Conservation (phyloP, 768 basidiomycete species). For the Kwoniella botswanensis region DNA sequence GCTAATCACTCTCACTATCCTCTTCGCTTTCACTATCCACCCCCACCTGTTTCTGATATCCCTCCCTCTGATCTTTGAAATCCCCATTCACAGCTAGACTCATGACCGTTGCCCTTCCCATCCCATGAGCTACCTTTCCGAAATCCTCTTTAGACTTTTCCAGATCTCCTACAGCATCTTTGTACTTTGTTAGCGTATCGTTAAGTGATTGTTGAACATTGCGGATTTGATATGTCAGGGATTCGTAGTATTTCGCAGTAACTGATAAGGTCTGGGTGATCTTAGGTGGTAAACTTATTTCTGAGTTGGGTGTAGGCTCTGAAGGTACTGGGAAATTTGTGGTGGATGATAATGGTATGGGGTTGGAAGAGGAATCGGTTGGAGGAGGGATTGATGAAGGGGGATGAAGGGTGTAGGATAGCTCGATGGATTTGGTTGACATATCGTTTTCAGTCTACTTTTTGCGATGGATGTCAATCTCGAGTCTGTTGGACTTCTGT, state of each 20-base stretch:
- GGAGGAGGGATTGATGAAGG: slow-evolving; percentile 7
- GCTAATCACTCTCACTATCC: slow-evolving; percentile 20
- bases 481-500: no score
- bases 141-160: slow-evolving; percentile 47
- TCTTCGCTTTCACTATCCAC: slow-evolving; percentile 8
- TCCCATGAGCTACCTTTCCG: slow-evolving; percentile 41
- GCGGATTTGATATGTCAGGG: slow-evolving; percentile 24
- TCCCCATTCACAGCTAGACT: slow-evolving; percentile 26
- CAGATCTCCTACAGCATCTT: slow-evolving; percentile 46
- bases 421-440: slow-evolving; percentile 10
- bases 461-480: background rate
- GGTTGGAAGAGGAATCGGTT: slow-evolving; percentile 2
- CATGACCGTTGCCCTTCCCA: slow-evolving; percentile 44
- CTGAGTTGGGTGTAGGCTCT: background rate
- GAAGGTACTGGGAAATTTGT: slow-evolving; percentile 1
- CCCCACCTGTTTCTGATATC: background rate
- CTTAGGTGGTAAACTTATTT: background rate
- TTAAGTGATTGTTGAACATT: slow-evolving; percentile 38
- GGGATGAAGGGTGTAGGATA: slow-evolving; percentile 18
- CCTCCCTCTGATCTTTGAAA: slow-evolving; percentile 5
- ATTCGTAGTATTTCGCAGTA: slow-evolving; percentile 27
- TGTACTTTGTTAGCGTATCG: slow-evolving; percentile 43
- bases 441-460: background rate
- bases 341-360: slow-evolving; percentile 10
- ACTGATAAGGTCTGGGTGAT: background rate